Percentiles rank a stretch among this genome's conserved stretches.
Conservation (phyloP, 2,329 filamentous ascomycete genomes). For the Claviceps sp. region DNA sequence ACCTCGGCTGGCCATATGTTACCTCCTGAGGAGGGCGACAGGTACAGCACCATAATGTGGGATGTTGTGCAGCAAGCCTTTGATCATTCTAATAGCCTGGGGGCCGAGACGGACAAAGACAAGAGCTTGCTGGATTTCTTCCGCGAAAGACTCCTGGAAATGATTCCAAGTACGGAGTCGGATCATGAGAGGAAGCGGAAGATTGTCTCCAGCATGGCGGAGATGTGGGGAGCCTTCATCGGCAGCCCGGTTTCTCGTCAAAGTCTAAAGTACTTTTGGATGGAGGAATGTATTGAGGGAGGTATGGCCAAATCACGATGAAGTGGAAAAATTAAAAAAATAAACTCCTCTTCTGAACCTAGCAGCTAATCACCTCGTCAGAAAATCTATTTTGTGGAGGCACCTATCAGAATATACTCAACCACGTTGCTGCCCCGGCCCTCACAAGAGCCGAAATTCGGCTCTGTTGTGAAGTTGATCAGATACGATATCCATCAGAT, state of each 20-base stretch:
- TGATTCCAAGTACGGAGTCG: slow-evolving; percentile 31
- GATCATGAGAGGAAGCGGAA: slow-evolving; percentile 27
- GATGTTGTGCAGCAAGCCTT: slow-evolving; percentile 55
- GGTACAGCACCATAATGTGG: slow-evolving; percentile 47
- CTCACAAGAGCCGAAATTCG: slow-evolving; percentile 40
- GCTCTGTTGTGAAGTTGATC: slow-evolving; percentile 33
- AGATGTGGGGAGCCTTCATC: slow-evolving; percentile 59
- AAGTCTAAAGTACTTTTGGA: slow-evolving; percentile 63
- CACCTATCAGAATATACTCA: slow-evolving; percentile 45
- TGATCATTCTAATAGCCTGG: slow-evolving; percentile 46
- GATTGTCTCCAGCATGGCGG: slow-evolving; percentile 38
- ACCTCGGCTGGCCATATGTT: slow-evolving; percentile 42
- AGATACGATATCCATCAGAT: slow-evolving; percentile 22
- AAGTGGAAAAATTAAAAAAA: background rate
- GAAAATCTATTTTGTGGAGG: slow-evolving; percentile 48
- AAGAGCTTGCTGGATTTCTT: slow-evolving; percentile 44
- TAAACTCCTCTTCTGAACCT: background rate
- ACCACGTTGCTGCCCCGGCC: slow-evolving; percentile 43
- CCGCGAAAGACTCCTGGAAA: slow-evolving; percentile 25
- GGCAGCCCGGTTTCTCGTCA: slow-evolving; percentile 51
- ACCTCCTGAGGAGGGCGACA: slow-evolving; percentile 28
- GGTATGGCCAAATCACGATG: slow-evolving; percentile 23
- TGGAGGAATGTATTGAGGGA: slow-evolving; percentile 66
- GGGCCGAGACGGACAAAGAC: slow-evolving; percentile 29
- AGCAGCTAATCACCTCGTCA: slow-evolving; percentile 12